These are phyloP conservation scores for Dicorynia guianensis DNA, from an alignment of 306 rosid species.

Conservation along the genomic window DNA sequence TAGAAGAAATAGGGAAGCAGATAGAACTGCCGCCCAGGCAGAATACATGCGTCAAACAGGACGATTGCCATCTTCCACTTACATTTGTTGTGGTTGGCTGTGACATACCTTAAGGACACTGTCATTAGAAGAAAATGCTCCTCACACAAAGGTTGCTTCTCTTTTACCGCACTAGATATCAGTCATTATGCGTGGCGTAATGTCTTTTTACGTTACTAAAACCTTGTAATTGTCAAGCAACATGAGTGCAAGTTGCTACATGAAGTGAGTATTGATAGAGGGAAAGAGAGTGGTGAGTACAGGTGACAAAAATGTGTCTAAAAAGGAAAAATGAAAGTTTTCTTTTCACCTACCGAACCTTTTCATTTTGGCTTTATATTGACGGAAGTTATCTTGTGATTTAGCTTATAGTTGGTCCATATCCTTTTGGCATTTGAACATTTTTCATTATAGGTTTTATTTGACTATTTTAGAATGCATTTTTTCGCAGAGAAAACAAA, in stretches of 20 bases:
- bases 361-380: no score
- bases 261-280: conserved; percentile 32
- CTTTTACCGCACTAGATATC: neutral
- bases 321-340: neutral
- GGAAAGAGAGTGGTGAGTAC: conserved; percentile 24
- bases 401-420: no score
- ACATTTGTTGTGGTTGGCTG: conserved; percentile 84
- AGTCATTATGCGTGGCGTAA: conserved; percentile 4
- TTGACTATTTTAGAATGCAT: no score
- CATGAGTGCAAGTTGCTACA: conserved; percentile 39
- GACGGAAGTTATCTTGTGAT: no score
- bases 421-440: no score
- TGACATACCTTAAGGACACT: conserved; percentile 25
- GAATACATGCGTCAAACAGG: conserved; percentile 88
- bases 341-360: neutral
- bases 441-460: no score
- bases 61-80: conserved; percentile 62
- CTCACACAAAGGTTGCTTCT: conserved; percentile 23
- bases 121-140: conserved; percentile 18
- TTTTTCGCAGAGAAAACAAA: no score
- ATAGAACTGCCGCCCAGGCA: conserved; percentile 73
- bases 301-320: conserved; percentile 16
- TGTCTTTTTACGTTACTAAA: conserved; percentile 36
- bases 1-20: conserved; percentile 69
- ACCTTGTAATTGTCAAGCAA: conserved; percentile 38